Percentiles rank a stretch among this genome's conserved stretches.
These are phyloP conservation scores for Diaporthe citrichinensis DNA, from an alignment of 2,329 filamentous ascomycete species.

Conservation along the genomic window DNA sequence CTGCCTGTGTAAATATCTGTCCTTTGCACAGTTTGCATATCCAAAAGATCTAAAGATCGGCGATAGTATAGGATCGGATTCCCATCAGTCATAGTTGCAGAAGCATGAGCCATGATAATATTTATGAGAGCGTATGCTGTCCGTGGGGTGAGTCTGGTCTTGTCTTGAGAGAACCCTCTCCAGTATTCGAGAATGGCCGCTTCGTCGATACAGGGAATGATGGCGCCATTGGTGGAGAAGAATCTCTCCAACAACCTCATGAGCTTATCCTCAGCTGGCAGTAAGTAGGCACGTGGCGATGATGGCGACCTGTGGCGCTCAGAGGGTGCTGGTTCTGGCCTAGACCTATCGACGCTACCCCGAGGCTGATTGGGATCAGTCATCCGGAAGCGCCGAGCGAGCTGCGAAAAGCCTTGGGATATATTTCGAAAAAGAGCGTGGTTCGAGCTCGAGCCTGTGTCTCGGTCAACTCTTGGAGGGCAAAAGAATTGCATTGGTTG, in stretches of 20 bases:
- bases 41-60: not conserved
- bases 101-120: not conserved
- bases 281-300: not conserved
- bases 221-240: not conserved
- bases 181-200: not conserved
- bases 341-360: not conserved
- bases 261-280: not conserved
- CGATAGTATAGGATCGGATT: not conserved
- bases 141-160: not conserved
- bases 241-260: not conserved
- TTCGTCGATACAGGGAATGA: not conserved
- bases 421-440: not conserved
- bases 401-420: not conserved
- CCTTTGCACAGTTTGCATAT: not conserved
- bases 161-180: not conserved
- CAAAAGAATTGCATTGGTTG: not conserved
- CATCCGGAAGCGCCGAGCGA: not conserved
- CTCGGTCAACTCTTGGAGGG: not conserved
- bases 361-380: not conserved
- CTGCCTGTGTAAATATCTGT: not conserved
- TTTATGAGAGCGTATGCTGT: not conserved
- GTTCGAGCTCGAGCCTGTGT: not conserved
- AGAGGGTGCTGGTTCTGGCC: not conserved
- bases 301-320: too few relatives aligned
- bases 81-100: not conserved